A percentile compares a stretch with the other conserved stretches of the same genome.
These are phyloP conservation scores for Alternaria ethzedia DNA, from an alignment of 2,329 filamentous ascomycete genomes.

Conservation along the genomic window DNA sequence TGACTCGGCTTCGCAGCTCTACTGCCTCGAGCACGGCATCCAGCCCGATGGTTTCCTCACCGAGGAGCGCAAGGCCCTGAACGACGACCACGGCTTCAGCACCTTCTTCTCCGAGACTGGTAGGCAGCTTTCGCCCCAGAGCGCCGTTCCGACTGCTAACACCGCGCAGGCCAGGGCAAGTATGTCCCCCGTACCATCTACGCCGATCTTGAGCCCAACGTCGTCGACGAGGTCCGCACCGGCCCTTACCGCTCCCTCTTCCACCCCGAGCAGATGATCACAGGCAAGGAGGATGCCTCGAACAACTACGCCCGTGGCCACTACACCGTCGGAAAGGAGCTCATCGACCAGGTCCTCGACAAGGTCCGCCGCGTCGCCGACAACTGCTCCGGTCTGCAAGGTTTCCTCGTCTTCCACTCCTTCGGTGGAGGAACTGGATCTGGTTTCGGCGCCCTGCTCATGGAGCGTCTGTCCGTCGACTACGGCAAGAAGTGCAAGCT, in stretches of 20 bases:
- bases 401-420: conserved; percentile 99
- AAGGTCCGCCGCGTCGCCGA: conserved; percentile 95
- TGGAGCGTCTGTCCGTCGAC: conserved; percentile 98
- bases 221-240: conserved; percentile 98
- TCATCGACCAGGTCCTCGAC: conserved; percentile 97
- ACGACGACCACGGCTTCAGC: conserved; percentile 97
- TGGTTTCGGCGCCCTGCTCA: conserved; percentile 95
- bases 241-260: conserved; percentile 95
- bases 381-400: conserved; percentile 97
- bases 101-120: conserved; percentile 99
- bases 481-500: conserved; percentile 99
- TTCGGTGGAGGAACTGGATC: conserved; percentile 99
- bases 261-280: conserved; percentile 99
- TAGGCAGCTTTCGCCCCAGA: conserved; percentile 56
- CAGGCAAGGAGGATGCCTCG: conserved; percentile 99
- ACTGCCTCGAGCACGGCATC: conserved; percentile 99
- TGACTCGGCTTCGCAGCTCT: conserved; percentile 70
- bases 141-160: conserved; percentile 28
- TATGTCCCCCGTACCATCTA: conserved; percentile 99
- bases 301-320: conserved; percentile 99
- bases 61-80: conserved; percentile 92
- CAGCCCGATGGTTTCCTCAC: conserved; percentile 99
- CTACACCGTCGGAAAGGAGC: conserved; percentile 99
- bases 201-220: conserved; percentile 99
- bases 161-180: conserved; percentile 83